Conservation (phyloP, 345 rosid genomes). For the Euphorbia pulcherrima region DNA sequence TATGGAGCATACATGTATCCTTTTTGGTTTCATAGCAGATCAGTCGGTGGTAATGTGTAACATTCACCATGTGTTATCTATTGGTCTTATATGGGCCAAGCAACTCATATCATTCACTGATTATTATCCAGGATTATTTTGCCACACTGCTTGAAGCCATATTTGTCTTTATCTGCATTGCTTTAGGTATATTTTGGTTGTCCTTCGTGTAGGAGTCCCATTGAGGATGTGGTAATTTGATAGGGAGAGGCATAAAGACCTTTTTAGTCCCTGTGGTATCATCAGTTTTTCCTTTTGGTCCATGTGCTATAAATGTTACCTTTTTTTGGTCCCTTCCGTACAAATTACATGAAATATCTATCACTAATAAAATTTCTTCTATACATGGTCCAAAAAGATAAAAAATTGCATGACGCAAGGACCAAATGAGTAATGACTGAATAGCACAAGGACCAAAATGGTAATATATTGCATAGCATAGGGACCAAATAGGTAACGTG, state of each 20-base stretch:
- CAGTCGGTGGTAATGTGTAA: conserved; percentile 1
- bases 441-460: no score
- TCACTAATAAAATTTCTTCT: no score
- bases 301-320: no score
- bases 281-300: no score
- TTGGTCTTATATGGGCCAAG: conserved; percentile 6
- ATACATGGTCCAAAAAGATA: no score
- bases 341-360: no score
- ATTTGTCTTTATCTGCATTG: background rate
- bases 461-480: no score
- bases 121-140: background rate
- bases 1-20: conserved; percentile 96
- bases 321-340: no score
- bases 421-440: no score
- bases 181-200: background rate
- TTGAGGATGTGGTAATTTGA: background rate
- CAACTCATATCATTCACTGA: conserved; percentile 1
- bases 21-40: conserved; percentile 25
- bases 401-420: no score
- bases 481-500: no score
- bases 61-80: conserved; percentile 1
- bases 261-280: no score
- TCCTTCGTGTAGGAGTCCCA: background rate
- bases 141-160: background rate
- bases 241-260: background rate